Base-by-base conservation (phyloP, 176 grass and related monocot species). In the Tuctoria greenei region DNA sequence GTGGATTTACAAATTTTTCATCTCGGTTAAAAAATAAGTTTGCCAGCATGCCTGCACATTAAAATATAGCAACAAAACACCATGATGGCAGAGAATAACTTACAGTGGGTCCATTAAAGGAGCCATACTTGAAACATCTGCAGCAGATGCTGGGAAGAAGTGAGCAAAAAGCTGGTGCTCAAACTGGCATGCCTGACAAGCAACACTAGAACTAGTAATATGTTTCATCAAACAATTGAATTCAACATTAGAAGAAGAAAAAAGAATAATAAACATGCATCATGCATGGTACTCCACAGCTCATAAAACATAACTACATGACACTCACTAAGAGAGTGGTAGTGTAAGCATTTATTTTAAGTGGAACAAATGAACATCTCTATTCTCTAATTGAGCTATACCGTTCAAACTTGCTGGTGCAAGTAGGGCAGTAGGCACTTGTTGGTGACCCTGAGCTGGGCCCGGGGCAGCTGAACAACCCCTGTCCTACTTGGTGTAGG, bases 151-250 rank as follows among this genome's bases (percentile, higher is more conserved):
- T 49, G 91, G 89, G 79, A 99, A 99, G 80, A 99, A 99, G 72
- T 95, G 87, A 67, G 90, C 95, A 90, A 99, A 98, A 63, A 99
- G 91, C 64, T 99, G 95, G 76, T 99, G 95, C 84, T 99, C 95
- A 90, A 95, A 83, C 82, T 99, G 91, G 74, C 91, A 99, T 83
- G 93, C 89, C 95, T 99, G 79, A 66, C n/a, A 85, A 87, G 50
- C 10, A 92, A 83, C 38, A 71, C 23, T 28, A 81, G 45, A 88
- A 80, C n/a, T 77, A 62, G 64, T 81, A 88, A 80, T n/a, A 82
- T 47, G 46, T 86, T 71, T 77, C 3, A 73, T 21, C 26, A 65
- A 76, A 54, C 18, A 43, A 21, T 34, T 35, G 17, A 41, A 8
- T 61, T 51, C 24, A 73, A 18, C 45, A 72, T 31, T 72, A 61